Conservation (phyloP, 2,329 filamentous ascomycete genomes). For the Penicillium sclerotigenum region DNA sequence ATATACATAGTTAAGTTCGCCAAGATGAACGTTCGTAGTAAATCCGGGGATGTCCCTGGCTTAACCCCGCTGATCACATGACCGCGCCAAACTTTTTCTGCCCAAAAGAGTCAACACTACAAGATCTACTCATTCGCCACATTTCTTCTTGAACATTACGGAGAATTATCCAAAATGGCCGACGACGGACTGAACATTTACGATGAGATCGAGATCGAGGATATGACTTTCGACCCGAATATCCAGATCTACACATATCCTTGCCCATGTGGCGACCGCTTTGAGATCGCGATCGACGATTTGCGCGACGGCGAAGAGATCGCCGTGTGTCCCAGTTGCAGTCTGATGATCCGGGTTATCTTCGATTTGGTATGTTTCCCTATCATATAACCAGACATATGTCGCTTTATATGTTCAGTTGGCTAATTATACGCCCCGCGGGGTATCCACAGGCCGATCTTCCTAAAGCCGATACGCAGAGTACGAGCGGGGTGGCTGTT, state of each 20-base stretch:
- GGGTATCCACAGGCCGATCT: conserved; percentile 47
- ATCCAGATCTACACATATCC: conserved; percentile 93
- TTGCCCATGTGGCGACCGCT: conserved; percentile 94
- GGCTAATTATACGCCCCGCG: conserved; percentile 6
- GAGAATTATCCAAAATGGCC: conserved; percentile 48
- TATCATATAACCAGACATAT: not conserved
- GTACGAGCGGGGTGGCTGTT: not conserved
- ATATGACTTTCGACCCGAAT: conserved; percentile 84
- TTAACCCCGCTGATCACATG: conserved; percentile 29
- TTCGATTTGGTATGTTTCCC: conserved; percentile 69
- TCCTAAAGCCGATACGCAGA: conserved; percentile 43
- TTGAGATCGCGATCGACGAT: conserved; percentile 83
- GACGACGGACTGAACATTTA: conserved; percentile 73
- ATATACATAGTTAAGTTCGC: not conserved
- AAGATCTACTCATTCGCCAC: conserved; percentile 1
- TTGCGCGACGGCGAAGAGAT: conserved; percentile 87
- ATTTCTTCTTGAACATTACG: not conserved
- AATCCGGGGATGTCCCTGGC: conserved; percentile 1
- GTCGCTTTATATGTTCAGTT: not conserved
- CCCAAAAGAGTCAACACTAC: conserved; percentile 8
- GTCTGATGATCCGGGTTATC: conserved; percentile 92
- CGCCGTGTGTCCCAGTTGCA: conserved; percentile 96
- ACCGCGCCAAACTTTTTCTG: conserved; percentile 25
- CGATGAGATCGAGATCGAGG: conserved; percentile 98
- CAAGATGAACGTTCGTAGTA: not conserved